These are phyloP conservation scores for Penicillium capsulatum DNA, from an alignment of 2,329 filamentous ascomycete genomes.

Conservation along the genomic window DNA sequence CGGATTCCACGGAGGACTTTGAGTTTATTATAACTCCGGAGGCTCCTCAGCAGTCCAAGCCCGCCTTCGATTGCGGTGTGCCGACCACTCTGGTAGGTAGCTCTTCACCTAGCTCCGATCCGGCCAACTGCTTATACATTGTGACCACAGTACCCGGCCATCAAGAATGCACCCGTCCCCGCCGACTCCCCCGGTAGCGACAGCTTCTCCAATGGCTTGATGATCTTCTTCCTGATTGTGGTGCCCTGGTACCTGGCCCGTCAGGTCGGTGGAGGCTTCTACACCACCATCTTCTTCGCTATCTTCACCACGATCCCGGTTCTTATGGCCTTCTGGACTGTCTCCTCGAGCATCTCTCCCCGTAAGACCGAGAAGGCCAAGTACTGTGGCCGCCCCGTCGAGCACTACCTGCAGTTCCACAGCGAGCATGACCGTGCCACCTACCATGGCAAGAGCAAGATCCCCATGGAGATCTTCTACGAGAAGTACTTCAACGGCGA, in stretches of 20 bases:
- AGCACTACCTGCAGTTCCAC: constrained; percentile 67
- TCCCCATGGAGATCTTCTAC: constrained; percentile 73
- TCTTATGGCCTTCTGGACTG: constrained; percentile 75
- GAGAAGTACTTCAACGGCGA: constrained; percentile 97
- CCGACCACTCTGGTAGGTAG: constrained; percentile 56
- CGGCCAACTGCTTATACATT: constrained; percentile 5
- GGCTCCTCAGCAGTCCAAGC: constrained; percentile 50
- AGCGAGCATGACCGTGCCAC: constrained; percentile 44
- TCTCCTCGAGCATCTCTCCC: constrained; percentile 74
- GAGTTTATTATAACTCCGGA: constrained; percentile 58
- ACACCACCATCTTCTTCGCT: constrained; percentile 83
- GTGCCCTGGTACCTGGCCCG: constrained; percentile 78
- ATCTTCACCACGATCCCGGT: constrained; percentile 75
- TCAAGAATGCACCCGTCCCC: constrained; percentile 90
- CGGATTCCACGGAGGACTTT: constrained; percentile 47
- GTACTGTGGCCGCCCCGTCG: constrained; percentile 78
- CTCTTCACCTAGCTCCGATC: constrained; percentile 10
- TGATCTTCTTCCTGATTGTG: constrained; percentile 64
- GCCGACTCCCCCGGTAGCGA: constrained; percentile 82
- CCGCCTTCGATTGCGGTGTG: constrained; percentile 56
- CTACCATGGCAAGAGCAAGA: constrained; percentile 49
- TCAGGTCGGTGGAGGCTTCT: constrained; percentile 77
- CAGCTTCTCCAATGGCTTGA: constrained; percentile 77
- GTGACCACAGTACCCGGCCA: constrained; percentile 66
- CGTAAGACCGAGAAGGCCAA: constrained; percentile 90